Evolutionary conservation across 768 basidiomycete species (phyloP).

Genomic region (Leccinum subgranulosum): DNA sequence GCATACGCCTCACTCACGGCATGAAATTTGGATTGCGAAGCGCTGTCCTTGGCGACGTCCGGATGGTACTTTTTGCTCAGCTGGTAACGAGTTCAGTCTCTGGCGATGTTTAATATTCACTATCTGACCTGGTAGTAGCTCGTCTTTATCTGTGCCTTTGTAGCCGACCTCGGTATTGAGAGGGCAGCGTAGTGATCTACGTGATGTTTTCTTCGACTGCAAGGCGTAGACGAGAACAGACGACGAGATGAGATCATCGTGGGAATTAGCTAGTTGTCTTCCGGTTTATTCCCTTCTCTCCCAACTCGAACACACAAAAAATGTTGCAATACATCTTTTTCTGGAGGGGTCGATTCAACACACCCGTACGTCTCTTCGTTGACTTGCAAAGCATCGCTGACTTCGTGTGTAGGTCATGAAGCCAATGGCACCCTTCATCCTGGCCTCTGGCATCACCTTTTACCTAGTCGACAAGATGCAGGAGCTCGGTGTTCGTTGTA

Average conservation of each 20-base stretch:
- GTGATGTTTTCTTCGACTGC: constrained; percentile 6
- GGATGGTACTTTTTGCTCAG: constrained; percentile 49
- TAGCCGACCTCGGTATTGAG: constrained; percentile 26
- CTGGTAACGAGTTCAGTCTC: constrained; percentile 19
- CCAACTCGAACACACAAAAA: neutral
- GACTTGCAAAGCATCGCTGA: neutral
- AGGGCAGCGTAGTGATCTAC: constrained; percentile 30
- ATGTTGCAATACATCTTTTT: constrained; percentile 26
- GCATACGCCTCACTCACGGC: constrained; percentile 47
- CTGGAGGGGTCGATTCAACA: constrained; percentile 28
- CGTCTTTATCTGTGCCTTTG: constrained; percentile 34
- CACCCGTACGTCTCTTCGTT: constrained; percentile 20
- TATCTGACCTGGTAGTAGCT: constrained; percentile 30
- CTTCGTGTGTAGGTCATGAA: constrained; percentile 50
- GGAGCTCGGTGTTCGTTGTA: constrained; percentile 67
- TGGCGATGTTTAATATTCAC: too few species aligned
- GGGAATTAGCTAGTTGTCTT: constrained; percentile 13
- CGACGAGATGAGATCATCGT: constrained; percentile 8
- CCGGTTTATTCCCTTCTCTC: constrained; percentile 23
- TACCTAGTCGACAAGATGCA: constrained; percentile 68
- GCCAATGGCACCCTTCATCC: constrained; percentile 81
- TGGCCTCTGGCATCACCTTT: constrained; percentile 59
- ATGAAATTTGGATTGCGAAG: constrained; percentile 40
- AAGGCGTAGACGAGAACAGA: constrained; percentile 21
- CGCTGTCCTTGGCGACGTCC: constrained; percentile 38